Percentiles rank a stretch among this genome's conserved stretches.
These are phyloP conservation scores for Eleusine coracana DNA, from an alignment of 176 grass and related monocot species.

Conservation along the genomic window DNA sequence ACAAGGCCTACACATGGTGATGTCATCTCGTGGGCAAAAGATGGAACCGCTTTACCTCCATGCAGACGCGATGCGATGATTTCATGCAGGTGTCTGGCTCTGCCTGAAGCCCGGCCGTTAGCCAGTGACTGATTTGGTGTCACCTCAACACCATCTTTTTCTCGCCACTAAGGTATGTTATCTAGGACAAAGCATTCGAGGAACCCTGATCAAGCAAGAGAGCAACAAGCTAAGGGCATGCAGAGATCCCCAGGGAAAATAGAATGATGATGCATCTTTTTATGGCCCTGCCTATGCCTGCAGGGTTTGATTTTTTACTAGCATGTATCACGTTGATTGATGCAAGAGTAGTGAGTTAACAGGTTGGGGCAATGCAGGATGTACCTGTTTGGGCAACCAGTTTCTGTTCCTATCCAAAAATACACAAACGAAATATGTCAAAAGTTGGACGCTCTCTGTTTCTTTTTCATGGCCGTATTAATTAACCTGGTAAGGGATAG, in stretches of 20 bases:
- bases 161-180: constrained; percentile 55
- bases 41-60: constrained; percentile 39
- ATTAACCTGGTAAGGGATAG: background rate
- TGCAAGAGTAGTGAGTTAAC: constrained; percentile 46
- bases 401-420: background rate
- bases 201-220: background rate
- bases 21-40: constrained; percentile 47
- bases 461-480: background rate
- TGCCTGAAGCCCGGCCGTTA: constrained; percentile 38
- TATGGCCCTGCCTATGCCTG: constrained; percentile 25
- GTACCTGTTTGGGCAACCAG: constrained; percentile 36
- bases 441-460: background rate
- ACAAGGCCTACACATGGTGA: constrained; percentile 51
- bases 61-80: constrained; percentile 45
- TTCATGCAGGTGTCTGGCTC: constrained; percentile 37
- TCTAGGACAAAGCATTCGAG: constrained; percentile 39
- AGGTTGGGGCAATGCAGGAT: constrained; percentile 34
- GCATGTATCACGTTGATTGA: constrained; percentile 35
- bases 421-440: background rate
- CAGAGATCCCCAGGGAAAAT: constrained; percentile 52
- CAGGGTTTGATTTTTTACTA: constrained; percentile 9
- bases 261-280: constrained; percentile 51
- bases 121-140: constrained; percentile 44
- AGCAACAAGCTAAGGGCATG: constrained; percentile 2
- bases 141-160: constrained; percentile 43